Evolutionary conservation across 2,329 filamentous ascomycete species (phyloP).

Genomic region (Fusarium incarnatum): DNA sequence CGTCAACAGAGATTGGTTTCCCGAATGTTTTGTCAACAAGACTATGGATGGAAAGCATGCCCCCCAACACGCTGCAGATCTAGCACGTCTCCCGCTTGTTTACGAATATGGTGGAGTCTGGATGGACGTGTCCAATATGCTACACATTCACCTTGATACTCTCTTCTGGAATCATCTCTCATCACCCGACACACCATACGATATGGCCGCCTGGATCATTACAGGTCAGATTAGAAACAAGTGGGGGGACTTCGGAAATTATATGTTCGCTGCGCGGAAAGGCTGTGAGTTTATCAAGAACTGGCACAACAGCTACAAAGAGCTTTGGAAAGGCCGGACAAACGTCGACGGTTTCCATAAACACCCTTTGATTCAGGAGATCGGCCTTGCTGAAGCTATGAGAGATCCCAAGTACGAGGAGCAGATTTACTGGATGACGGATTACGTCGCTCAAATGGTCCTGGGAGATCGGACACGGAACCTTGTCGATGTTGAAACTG

Average conservation of each 20-base stretch:
- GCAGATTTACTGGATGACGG: slow-evolving; percentile 48
- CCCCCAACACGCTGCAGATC: slow-evolving; percentile 60
- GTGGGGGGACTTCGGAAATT: slow-evolving; percentile 55
- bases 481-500: slow-evolving; percentile 46
- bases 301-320: slow-evolving; percentile 55
- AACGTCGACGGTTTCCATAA: slow-evolving; percentile 51
- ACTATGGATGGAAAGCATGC: slow-evolving; percentile 55
- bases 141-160: slow-evolving; percentile 55
- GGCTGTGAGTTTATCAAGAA: slow-evolving; percentile 56
- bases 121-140: slow-evolving; percentile 57
- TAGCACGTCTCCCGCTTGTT: slow-evolving; percentile 58
- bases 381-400: slow-evolving; percentile 49
- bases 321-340: slow-evolving; percentile 51
- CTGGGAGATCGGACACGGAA: slow-evolving; percentile 51
- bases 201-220: slow-evolving; percentile 52
- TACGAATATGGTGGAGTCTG: slow-evolving; percentile 57
- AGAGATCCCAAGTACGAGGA: slow-evolving; percentile 19
- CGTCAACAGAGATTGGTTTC: slow-evolving; percentile 46
- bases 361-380: slow-evolving; percentile 47
- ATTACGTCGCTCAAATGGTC: slow-evolving; percentile 54
- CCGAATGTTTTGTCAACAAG: slow-evolving; percentile 41
- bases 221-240: slow-evolving; percentile 49
- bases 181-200: slow-evolving; percentile 51
- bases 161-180: slow-evolving; percentile 57
- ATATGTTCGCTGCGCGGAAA: slow-evolving; percentile 56